These are phyloP conservation scores for Cryptosporidium parvum DNA, from an alignment of 169 alveolate species.

Conservation along the genomic window DNA sequence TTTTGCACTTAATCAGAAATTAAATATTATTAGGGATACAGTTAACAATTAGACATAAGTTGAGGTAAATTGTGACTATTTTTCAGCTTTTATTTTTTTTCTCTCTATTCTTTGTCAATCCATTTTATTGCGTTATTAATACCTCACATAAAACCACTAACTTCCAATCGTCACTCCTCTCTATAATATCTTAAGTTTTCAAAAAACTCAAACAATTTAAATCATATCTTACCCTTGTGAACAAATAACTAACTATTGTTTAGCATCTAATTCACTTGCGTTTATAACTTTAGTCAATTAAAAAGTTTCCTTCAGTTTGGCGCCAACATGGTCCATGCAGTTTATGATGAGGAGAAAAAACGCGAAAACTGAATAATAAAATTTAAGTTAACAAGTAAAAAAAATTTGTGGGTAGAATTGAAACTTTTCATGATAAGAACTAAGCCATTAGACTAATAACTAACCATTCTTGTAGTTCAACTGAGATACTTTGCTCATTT, in stretches of 20 bases:
- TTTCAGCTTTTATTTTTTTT: background rate
- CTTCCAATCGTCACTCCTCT: background rate
- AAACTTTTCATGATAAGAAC: background rate
- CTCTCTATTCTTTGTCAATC: background rate
- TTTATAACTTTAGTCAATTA: background rate
- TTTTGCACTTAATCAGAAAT: conserved; percentile 10
- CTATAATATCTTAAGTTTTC: too few relatives aligned
- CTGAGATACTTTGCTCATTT: background rate
- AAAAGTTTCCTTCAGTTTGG: background rate
- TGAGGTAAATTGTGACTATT: background rate
- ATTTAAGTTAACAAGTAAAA: conserved; percentile 2
- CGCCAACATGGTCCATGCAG: conserved; percentile 19
- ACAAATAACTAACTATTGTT: too few relatives aligned
- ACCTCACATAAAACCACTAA: background rate
- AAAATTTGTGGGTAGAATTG: background rate
- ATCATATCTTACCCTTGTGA: background rate
- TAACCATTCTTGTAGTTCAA: background rate
- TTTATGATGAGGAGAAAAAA: conserved; percentile 1
- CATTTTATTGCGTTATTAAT: background rate
- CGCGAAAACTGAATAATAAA: background rate
- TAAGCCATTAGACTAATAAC: background rate
- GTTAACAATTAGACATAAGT: background rate
- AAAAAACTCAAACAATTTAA: too few relatives aligned
- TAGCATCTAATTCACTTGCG: background rate
- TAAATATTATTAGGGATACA: conserved; percentile 20